Evolutionary conservation across 176 grass and related monocot species (phyloP).

Genomic region (Alloteropsis semialata): DNA sequence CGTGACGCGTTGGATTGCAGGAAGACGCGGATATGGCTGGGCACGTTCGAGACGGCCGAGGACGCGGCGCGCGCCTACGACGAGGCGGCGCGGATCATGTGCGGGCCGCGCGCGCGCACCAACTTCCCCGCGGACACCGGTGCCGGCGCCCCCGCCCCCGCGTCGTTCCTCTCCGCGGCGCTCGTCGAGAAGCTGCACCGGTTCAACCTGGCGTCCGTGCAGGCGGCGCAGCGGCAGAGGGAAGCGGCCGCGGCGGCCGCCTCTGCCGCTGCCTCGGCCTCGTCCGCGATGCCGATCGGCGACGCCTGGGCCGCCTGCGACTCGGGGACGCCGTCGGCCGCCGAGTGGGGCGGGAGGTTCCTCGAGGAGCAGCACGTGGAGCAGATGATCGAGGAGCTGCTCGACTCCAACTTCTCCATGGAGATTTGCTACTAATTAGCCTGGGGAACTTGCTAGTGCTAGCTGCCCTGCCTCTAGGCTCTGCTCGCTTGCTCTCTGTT

Average conservation of each 20-base stretch:
- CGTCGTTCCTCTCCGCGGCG: constrained; percentile 62
- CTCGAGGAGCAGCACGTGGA: constrained; percentile 87
- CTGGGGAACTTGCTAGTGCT: not conserved
- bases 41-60: constrained; percentile 96
- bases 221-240: constrained; percentile 49
- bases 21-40: constrained; percentile 96
- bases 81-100: constrained; percentile 92
- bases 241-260: constrained; percentile 1
- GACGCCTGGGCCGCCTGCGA: not conserved
- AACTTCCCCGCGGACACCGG: constrained; percentile 54
- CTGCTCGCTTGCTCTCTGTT: not conserved
- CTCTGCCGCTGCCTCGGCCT: accelerated
- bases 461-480: not conserved
- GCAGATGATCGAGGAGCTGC: constrained; percentile 93
- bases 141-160: not conserved
- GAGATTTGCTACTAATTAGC: constrained; percentile 52
- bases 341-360: constrained; percentile 29
- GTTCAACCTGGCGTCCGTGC: constrained; percentile 77
- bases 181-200: constrained; percentile 80
- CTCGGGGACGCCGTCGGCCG: not conserved
- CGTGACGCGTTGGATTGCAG: constrained; percentile 27
- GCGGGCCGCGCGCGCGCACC: constrained; percentile 68
- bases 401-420: constrained; percentile 91
- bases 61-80: constrained; percentile 96
- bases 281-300: not conserved